Percentiles rank a stretch among this genome's conserved stretches.
Conservation (phyloP, 805 yeast genomes). For the Ogataea neopini region DNA sequence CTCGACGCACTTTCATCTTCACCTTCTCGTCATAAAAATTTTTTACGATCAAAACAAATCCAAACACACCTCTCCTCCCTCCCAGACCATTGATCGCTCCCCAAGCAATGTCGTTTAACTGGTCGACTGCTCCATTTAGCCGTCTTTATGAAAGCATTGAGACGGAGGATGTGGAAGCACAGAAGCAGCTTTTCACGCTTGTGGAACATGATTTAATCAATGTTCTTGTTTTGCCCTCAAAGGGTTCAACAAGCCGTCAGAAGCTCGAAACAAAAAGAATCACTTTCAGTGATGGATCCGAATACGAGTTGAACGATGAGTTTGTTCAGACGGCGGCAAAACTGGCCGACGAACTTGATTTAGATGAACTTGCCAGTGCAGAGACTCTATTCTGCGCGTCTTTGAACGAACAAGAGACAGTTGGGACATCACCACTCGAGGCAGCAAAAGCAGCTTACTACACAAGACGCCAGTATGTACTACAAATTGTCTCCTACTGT, state of each 20-base stretch:
- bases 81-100: neutral
- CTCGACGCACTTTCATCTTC: neutral
- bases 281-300: constrained; percentile 53
- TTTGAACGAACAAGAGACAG: constrained; percentile 33
- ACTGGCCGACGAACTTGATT: constrained; percentile 62
- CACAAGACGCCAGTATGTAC: constrained; percentile 67
- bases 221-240: constrained; percentile 44
- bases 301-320: constrained; percentile 61
- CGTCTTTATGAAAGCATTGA: constrained; percentile 50
- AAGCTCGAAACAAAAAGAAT: constrained; percentile 49
- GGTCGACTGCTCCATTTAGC: constrained; percentile 45
- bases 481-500: constrained; percentile 58
- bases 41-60: neutral
- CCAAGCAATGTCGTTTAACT: constrained; percentile 17
- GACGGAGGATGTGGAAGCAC: constrained; percentile 23
- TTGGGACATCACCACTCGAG: constrained; percentile 54
- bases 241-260: constrained; percentile 48
- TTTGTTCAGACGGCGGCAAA: constrained; percentile 61
- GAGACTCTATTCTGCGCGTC: constrained; percentile 59
- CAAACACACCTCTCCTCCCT: neutral
- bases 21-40: neutral
- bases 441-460: constrained; percentile 69
- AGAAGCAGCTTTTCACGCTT: constrained; percentile 18
- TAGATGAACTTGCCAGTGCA: constrained; percentile 79
- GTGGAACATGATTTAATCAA: constrained; percentile 47